These are phyloP conservation scores for Cercophora newfieldiana DNA, from an alignment of 495 filamentous ascomycete species.

Conservation along the genomic window DNA sequence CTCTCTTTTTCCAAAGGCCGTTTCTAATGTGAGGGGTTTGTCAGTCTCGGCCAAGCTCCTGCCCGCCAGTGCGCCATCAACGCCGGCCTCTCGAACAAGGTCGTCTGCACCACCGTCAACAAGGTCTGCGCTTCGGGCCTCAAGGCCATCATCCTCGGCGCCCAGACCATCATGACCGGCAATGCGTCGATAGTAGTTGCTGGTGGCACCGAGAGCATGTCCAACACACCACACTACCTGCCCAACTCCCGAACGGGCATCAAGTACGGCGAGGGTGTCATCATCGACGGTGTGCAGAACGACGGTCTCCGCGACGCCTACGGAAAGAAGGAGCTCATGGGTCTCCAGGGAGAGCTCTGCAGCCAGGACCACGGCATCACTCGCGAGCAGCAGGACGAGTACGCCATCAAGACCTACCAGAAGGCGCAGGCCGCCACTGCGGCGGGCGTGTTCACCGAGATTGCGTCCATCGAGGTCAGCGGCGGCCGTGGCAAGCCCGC, in stretches of 20 bases:
- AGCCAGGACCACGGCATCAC: constrained; percentile 77
- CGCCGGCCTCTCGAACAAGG: constrained; percentile 75
- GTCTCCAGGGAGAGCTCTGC: constrained; percentile 88
- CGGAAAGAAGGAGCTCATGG: constrained; percentile 90
- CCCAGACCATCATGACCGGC: constrained; percentile 95
- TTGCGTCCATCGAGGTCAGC: constrained; percentile 83
- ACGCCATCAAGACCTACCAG: constrained; percentile 88
- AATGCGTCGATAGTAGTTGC: constrained; percentile 87
- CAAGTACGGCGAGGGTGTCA: constrained; percentile 84
- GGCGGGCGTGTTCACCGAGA: constrained; percentile 80
- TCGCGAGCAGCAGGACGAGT: constrained; percentile 84
- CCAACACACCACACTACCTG: constrained; percentile 95
- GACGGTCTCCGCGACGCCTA: constrained; percentile 93
- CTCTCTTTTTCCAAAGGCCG: too few species aligned
- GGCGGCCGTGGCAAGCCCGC: constrained; percentile 88
- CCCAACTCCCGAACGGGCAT: constrained; percentile 76
- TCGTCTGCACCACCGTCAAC: constrained; percentile 91
- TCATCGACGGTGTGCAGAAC: constrained; percentile 88
- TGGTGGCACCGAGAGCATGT: constrained; percentile 96
- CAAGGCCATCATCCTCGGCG: constrained; percentile 92
- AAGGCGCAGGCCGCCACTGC: constrained; percentile 85
- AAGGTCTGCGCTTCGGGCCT: constrained; percentile 95
- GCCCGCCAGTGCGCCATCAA: constrained; percentile 89
- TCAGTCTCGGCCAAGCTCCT: constrained; percentile 91
- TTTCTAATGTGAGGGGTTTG: constrained; percentile 11